These are phyloP conservation scores for Solanum dulcamara DNA, from an alignment of 257 asterid genomes.

Conservation along the genomic window DNA sequence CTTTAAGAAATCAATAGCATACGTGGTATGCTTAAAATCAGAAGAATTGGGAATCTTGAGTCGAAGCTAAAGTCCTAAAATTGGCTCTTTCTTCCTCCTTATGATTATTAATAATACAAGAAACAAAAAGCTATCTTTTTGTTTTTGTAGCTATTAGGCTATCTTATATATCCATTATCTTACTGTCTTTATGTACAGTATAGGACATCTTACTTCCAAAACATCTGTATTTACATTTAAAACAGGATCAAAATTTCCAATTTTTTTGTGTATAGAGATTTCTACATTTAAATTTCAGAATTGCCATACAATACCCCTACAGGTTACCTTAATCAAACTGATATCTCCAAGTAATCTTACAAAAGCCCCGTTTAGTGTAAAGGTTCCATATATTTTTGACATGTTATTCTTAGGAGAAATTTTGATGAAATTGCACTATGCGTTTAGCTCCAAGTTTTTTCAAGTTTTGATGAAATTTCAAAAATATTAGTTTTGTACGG, in stretches of 20 bases:
- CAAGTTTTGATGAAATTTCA: no score
- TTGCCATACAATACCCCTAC: neutral
- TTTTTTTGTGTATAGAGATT: neutral
- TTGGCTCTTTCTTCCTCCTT: neutral
- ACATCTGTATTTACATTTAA: neutral
- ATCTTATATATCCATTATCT: neutral
- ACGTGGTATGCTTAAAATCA: neutral
- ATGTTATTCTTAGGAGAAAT: no score
- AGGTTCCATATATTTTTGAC: no score
- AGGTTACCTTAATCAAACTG: neutral
- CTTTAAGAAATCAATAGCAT: neutral
- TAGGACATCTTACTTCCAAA: neutral
- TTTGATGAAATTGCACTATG: no score
- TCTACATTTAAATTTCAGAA: neutral
- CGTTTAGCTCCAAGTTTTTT: no score
- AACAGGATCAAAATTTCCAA: neutral
- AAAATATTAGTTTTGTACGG: no score
- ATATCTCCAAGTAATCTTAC: neutral
- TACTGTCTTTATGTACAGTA: neutral
- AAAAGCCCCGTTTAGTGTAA: no score
- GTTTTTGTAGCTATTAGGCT: constrained; percentile 29
- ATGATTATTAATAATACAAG: neutral
- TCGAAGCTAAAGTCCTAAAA: neutral
- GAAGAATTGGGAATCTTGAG: neutral
- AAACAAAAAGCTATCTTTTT: neutral